phyloP scores from a whole-genome alignment of 495 filamentous ascomycete species.

The Penicillium subrubescens region DNA sequence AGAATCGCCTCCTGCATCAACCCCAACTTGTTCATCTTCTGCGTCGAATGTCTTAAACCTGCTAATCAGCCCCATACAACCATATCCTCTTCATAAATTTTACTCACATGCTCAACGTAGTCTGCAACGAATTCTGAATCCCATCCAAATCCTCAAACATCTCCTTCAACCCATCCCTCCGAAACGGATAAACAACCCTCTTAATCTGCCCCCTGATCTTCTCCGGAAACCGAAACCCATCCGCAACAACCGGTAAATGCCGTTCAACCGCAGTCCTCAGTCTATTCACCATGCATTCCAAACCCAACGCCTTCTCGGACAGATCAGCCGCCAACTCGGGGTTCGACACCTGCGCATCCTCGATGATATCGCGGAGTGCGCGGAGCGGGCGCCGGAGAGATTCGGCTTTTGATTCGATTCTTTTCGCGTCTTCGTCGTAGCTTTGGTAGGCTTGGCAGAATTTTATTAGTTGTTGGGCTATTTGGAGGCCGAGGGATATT shows the following conservation, averaged over 20 bases:
- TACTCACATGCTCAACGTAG: slow-evolving; percentile 2
- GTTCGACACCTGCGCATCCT: neutral
- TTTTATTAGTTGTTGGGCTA: slow-evolving; percentile 2
- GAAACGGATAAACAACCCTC: slow-evolving; percentile 4
- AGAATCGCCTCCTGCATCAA: neutral
- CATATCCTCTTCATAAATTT: too few species aligned
- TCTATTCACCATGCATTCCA: neutral
- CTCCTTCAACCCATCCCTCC: slow-evolving; percentile 1
- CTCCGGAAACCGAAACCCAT: neutral
- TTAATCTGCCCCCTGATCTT: slow-evolving; percentile 1
- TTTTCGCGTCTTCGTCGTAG: slow-evolving; percentile 2
- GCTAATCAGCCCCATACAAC: neutral
- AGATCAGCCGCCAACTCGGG: neutral
- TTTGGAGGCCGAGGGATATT: neutral
- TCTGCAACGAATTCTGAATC: slow-evolving; percentile 4
- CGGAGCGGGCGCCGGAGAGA: neutral
- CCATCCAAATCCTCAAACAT: slow-evolving; percentile 2
- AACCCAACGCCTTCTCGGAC: slow-evolving; percentile 1
- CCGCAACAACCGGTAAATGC: neutral
- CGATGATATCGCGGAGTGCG: slow-evolving; percentile 2
- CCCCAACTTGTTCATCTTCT: neutral
- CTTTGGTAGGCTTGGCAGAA: slow-evolving; percentile 5
- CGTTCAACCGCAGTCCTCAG: neutral
- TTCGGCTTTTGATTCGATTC: neutral
- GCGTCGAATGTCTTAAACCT: neutral